phyloP scores from a whole-genome alignment of 2,329 filamentous ascomycete genomes.

The Alternaria panax region DNA sequence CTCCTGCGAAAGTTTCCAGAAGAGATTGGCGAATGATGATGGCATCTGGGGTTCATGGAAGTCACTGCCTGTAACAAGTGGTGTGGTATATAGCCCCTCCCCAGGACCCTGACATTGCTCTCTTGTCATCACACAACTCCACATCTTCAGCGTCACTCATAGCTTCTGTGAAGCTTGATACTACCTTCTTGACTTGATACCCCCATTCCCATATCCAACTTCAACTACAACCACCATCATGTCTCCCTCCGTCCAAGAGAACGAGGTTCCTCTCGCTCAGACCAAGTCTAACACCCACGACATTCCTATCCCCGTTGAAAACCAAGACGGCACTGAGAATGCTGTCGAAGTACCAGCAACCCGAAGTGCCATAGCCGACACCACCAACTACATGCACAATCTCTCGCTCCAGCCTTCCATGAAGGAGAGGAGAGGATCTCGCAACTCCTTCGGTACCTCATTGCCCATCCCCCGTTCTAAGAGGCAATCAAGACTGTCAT shows the following conservation, averaged over 20 bases:
- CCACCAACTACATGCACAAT: conserved; percentile 74
- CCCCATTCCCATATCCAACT: conserved; percentile 2
- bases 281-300: conserved; percentile 42
- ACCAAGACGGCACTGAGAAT: conserved; percentile 46
- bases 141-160: conserved; percentile 7
- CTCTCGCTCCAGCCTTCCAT: conserved; percentile 72
- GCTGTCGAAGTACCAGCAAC: conserved; percentile 75
- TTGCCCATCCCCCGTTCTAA: conserved; percentile 76
- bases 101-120: conserved; percentile 29
- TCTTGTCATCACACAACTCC: conserved; percentile 9
- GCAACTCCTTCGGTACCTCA: conserved; percentile 77
- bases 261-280: conserved; percentile 52
- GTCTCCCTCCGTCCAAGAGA: conserved; percentile 63
- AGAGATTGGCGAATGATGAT: conserved; percentile 29
- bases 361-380: conserved; percentile 72
- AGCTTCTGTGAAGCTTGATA: conserved; percentile 14
- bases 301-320: conserved; percentile 43
- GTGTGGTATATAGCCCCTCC: conserved; percentile 37
- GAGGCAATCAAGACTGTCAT: conserved; percentile 72
- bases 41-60: conserved; percentile 24
- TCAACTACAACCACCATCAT: conserved; percentile 41
- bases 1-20: conserved; percentile 22
- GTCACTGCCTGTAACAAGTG: conserved; percentile 7
- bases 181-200: conserved; percentile 12
- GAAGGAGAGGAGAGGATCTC: conserved; percentile 71